Base-by-base conservation (phyloP, 176 grass and related monocot species). In the Rhynchospora pubera region DNA sequence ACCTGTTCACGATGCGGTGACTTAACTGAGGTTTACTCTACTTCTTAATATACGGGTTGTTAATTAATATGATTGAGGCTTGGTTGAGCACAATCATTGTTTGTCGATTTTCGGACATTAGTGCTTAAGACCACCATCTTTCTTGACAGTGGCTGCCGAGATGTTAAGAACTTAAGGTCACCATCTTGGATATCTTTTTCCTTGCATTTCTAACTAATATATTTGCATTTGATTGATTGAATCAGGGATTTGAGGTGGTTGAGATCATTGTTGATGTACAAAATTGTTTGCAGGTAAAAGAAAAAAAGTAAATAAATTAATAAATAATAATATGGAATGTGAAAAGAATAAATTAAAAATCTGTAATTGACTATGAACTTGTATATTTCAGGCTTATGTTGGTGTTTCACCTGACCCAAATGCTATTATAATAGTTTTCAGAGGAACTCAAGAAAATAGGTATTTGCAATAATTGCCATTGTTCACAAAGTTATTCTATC, bases 391-490 rank as follows among this genome's bases (percentile, higher is more conserved):
- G 96, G 96, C 96, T 77, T 99, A 91, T 83, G 89, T 99, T 23
- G 96, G 96, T 87, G 87, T 95, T 90, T 90, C 90, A 1, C 85
- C 89, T 84, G 87, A 95, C 86, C 87, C 94, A 55, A 95, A 95
- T 65, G 89, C 89, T 77, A 77, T 87, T 4, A 23, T 99, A 45
- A 85, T 95, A 90, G 92, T 93, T 62, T 95, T 99, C 45, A 91
- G 96, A 95, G 96, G 96, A 86, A 99, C 96, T 71, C 93, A 91
- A 87, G 92, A 95, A 57, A 91, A 89, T 82, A 99, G 96, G 96
- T 99, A 93, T 72, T 24, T 53, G 0, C 18, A 21, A 45, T 9
- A 22, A 26, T 67, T 51, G 42, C 11, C 51, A 2, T 1, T 64
- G 72, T 65, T 89, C 6, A 57, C 58, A 24, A 81, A 62, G 4